Base-by-base conservation (phyloP, 2,329 filamentous ascomycete species). In the Aspergillus felis region DNA sequence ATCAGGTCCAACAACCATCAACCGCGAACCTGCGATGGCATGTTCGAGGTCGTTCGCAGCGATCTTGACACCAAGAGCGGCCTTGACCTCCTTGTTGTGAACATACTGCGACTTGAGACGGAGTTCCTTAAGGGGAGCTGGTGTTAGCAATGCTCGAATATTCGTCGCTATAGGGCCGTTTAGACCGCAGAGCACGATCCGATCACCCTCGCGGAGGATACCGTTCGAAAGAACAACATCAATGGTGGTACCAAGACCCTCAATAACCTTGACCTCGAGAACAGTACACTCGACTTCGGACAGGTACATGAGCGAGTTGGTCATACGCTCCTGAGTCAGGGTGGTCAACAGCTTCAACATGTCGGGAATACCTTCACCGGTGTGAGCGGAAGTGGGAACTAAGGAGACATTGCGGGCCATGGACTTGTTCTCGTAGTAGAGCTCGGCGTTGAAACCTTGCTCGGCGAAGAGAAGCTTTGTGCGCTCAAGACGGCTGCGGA, bases 31-130 rank as follows among this genome's bases (percentile, higher is more conserved):
- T 60, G 94, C 94, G 75, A 99, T 97, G 65, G 95, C 94, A 61
- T 91, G 88, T 75, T 99, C 94, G 24, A 99, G 88, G 62, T 92
- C 92, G 66, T 96, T 95, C 48, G 93, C 94, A 62, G 92, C 92
- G 72, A 99, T 97, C 85, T 99, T 99, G 76, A 99, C 91, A 89
- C 94, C 94, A 70, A 99, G 85, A 8, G 94, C 92, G 22, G 95
- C 94, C 82, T 97, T 99, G 79, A 97, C 92, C 76, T 96, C 92
- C 81, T 99, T 97, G 81, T 99, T 97, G 81, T 99, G 95, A 29
- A 99, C 93, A 70, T 99, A 99, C 61, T 88, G 84, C 3, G 92
- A 96, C 79, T 97, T 97, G 68, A 99, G 85, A 74, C 95, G 92
- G 63, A 99, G 78, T 75, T 99, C 94, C 72, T 91, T 94, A 73